Base-by-base conservation (phyloP, 345 rosid genomes). In the Brassica rapa region DNA sequence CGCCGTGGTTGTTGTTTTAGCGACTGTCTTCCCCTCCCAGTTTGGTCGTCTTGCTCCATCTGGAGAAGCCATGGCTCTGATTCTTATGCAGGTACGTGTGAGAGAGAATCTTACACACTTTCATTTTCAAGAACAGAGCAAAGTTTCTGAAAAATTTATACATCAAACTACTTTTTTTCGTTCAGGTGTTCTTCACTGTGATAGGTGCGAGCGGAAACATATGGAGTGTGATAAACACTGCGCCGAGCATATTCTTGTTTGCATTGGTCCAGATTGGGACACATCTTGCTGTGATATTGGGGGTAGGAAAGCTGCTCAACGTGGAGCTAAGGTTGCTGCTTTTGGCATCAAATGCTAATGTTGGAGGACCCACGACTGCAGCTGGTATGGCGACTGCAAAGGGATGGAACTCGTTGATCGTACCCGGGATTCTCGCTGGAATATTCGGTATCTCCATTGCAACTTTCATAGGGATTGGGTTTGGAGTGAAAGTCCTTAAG, bases 351-450 rank as follows among this genome's bases (percentile, higher is more conserved):
- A 92, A 92, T 86, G 98, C 97, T 19, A 94, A 88, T 69, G 90
- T 92, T 1, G 98, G 98, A 16, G 96, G 97, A 53, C 97, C 97
- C 1, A 92, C 97, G 21, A 94, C 96, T 4, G 96, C 98, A 16
- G 91, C 92, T 4, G 91, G 96, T 68, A 94, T 94, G 98, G 97
- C 95, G 24, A 92, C 92, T 0, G 93, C 97, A 19, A 93, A 93
- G 80, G 94, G 96, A 35, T 91, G 96, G 96, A 78, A 32, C 64
- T 89, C 94, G 39, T 63, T 93, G 84, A 83, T 89, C 5, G 84
- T 89, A 77, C 94, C 94, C 0, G 87, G 89, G 68, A 91, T 88
- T 77, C 87, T 93, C 0, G 94, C 91, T 0, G 93, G 94, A 59
- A 93, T 91, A 63, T 93, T 93, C 51, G 94, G 96, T 39, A 86